Conservation (phyloP, 2,329 filamentous ascomycete species). For the Talaromyces piceae region DNA sequence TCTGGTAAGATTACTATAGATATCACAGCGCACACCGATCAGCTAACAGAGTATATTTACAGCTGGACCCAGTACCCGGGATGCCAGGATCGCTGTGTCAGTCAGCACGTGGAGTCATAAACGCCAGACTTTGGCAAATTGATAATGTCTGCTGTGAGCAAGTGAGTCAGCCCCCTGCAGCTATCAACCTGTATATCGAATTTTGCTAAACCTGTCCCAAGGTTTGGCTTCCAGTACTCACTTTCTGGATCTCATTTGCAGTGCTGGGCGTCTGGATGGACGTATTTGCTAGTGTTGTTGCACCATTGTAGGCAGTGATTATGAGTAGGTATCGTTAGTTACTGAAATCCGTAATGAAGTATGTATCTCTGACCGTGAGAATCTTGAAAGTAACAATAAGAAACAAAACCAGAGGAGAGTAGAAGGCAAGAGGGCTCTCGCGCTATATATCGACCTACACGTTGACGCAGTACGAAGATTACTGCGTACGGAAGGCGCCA, state of each 20-base stretch:
- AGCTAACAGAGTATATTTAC: not conserved
- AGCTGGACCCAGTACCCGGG: slow-evolving; percentile 5
- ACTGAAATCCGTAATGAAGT: not conserved
- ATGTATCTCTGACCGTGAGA: too few relatives aligned
- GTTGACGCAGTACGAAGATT: too few relatives aligned
- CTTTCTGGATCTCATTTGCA: not conserved
- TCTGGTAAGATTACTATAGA: slow-evolving; percentile 2
- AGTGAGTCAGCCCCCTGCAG: not conserved
- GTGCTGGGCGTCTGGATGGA: not conserved
- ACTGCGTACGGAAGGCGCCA: too few relatives aligned
- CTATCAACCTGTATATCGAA: not conserved
- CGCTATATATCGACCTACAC: too few relatives aligned
- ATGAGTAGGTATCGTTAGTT: not conserved
- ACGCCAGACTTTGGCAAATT: too few relatives aligned
- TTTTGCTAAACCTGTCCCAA: not conserved
- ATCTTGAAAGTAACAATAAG: too few relatives aligned
- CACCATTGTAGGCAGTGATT: not conserved
- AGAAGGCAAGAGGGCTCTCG: too few relatives aligned
- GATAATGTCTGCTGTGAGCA: slow-evolving; percentile 2
- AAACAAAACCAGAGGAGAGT: too few relatives aligned
- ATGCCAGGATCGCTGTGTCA: slow-evolving; percentile 10
- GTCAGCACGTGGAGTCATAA: slow-evolving; percentile 5
- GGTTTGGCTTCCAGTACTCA: not conserved
- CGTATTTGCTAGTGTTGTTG: not conserved
- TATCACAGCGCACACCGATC: not conserved